Evolutionary conservation across 2,329 filamentous ascomycete species (phyloP), one percentile per base, ranked within the genome.

Genomic region (Trichoderma pleuroti): DNA sequence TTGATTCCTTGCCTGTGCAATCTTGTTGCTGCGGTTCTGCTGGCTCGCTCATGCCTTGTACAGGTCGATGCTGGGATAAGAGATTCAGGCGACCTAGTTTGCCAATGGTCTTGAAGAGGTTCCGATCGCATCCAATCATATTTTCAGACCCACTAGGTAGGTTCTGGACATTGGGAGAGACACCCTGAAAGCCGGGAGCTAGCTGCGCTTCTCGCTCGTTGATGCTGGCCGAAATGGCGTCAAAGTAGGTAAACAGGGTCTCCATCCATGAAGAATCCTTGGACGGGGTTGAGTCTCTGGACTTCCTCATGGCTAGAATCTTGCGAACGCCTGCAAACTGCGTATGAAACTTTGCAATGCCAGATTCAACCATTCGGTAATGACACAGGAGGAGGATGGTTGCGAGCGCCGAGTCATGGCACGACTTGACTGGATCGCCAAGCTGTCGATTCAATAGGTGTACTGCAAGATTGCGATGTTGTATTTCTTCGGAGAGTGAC

Each of bases 241-340:
- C 95, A 78, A 97, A 97, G 86, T 95, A 97, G 39, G 93, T 96
- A 77, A 98, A 98, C 75, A 97, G 90, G 54, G 93, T 90, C 76
- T 97, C 93, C 84, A 97, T 95, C 94, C 94, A 98, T 14, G 90
- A 89, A 71, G 93, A 92, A 72, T 94, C 92, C 64, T 89, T 88
- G 80, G 76, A 89, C 76, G 78, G 86, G 81, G 78, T 71, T 34
- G 76, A 71, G 39, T 76, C 74, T 74, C 91, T 88, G 4, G 77
- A 66, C 24, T 34, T 73, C 71, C 94, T 88, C 82, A 97, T 88
- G 5, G 90, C 88, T 12, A 98, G 86, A 36, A 98, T 89, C 83
- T 97, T 97, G 81, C 94, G 94, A 49, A 98, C 94, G 0, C 95
- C 94, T 1, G 93, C 93, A 76, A 98, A 94, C 78, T 98, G 95